phyloP scores from a whole-genome alignment of 2,329 filamentous ascomycete species.

The Helicocarpus griseus region DNA sequence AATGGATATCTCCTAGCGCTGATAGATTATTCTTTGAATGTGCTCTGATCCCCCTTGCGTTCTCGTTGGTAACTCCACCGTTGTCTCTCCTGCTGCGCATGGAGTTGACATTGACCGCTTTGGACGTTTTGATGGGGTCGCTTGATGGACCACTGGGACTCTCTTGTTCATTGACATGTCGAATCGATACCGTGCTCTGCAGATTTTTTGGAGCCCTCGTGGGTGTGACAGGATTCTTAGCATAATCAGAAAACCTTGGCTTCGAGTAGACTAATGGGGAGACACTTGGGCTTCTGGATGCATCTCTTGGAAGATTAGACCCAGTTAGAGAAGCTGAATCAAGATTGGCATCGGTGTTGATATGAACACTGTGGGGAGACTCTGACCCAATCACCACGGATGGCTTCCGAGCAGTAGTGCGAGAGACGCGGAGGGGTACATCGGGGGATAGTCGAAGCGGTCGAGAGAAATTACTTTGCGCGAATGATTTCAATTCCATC shows the following conservation, averaged over 20 bases:
- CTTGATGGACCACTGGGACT: not conserved
- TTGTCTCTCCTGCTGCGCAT: constrained; percentile 6
- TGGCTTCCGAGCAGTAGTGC: constrained; percentile 9
- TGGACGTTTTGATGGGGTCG: constrained; percentile 5
- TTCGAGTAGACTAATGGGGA: constrained; percentile 10
- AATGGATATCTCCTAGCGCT: constrained; percentile 11
- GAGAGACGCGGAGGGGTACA: constrained; percentile 8
- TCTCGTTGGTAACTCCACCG: constrained; percentile 11
- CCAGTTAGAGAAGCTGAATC: constrained; percentile 1
- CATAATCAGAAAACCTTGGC: constrained; percentile 2
- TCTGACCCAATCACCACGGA: constrained; percentile 4
- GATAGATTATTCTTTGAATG: constrained; percentile 1
- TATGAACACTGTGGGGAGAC: constrained; percentile 4
- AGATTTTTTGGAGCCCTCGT: not conserved
- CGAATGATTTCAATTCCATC: constrained; percentile 8
- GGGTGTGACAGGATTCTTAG: constrained; percentile 2
- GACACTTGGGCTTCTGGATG: constrained; percentile 7
- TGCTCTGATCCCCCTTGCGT: constrained; percentile 2
- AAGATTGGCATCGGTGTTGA: not conserved
- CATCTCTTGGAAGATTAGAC: constrained; percentile 5
- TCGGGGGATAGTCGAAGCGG: constrained; percentile 12
- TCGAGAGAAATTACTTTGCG: constrained; percentile 14
- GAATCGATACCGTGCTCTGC: constrained; percentile 2
- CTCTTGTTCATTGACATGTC: constrained; percentile 3
- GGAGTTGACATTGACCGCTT: constrained; percentile 7